phyloP scores from a whole-genome alignment of 768 basidiomycete genomes.

The Zangia roseola region DNA sequence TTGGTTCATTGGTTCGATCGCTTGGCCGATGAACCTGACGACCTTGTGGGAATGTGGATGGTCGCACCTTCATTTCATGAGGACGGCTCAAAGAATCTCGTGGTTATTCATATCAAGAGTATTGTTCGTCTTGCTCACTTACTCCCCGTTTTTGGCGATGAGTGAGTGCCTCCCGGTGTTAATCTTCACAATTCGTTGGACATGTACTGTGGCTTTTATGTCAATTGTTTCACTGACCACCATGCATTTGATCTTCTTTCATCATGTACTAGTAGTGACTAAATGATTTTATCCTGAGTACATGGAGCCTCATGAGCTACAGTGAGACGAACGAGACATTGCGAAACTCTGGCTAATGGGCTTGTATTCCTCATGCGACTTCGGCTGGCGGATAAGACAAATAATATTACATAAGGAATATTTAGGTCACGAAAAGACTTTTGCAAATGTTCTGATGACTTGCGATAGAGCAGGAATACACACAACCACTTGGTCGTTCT shows the following conservation, averaged over 20 bases:
- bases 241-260: background rate
- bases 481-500: constrained; percentile 32
- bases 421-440: too few species aligned
- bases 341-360: too few species aligned
- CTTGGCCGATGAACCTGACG: background rate
- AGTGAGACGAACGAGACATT: too few species aligned
- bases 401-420: too few species aligned
- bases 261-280: background rate
- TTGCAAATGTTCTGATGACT: too few species aligned
- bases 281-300: too few species aligned
- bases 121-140: background rate
- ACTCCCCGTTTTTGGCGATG: too few species aligned
- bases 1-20: too few species aligned
- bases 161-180: background rate
- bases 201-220: background rate
- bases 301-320: too few species aligned
- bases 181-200: background rate
- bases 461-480: constrained; percentile 23
- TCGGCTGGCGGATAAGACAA: too few species aligned
- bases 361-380: too few species aligned
- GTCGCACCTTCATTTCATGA: background rate
- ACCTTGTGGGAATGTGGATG: background rate
- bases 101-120: background rate
- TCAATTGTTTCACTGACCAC: background rate
- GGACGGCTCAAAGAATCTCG: too few species aligned